These are phyloP conservation scores for Thozetella sp. DNA, from an alignment of 495 filamentous ascomycete genomes.

Conservation along the genomic window DNA sequence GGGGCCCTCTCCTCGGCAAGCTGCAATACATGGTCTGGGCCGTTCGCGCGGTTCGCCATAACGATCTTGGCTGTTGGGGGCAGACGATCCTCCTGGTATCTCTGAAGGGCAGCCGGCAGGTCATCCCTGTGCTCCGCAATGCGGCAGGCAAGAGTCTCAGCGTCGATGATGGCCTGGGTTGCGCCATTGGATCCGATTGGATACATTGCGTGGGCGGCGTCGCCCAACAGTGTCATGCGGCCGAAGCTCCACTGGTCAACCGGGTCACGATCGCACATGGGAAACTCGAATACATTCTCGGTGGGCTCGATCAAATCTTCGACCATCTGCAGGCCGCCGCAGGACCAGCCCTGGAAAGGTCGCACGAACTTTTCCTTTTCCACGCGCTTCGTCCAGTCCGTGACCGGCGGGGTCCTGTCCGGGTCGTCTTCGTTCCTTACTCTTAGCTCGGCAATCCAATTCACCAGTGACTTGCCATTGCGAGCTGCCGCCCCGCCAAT, in stretches of 20 bases:
- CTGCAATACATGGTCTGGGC: slow-evolving; percentile 14
- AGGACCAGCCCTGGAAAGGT: slow-evolving; percentile 9
- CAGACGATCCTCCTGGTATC: slow-evolving; percentile 10
- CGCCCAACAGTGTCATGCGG: slow-evolving; percentile 12
- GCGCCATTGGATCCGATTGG: slow-evolving; percentile 14
- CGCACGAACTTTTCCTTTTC: slow-evolving; percentile 13
- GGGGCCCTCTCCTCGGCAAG: slow-evolving; percentile 12
- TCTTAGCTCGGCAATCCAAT: slow-evolving; percentile 30
- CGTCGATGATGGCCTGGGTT: slow-evolving; percentile 16
- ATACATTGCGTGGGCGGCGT: slow-evolving; percentile 16
- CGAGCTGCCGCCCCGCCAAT: slow-evolving; percentile 20
- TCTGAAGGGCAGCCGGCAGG: slow-evolving; percentile 6
- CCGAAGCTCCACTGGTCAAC: slow-evolving; percentile 12
- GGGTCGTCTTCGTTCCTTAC: slow-evolving; percentile 26
- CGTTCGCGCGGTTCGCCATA: slow-evolving; percentile 15
- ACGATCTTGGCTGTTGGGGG: slow-evolving; percentile 11
- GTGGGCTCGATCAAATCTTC: slow-evolving; percentile 12
- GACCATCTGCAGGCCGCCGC: slow-evolving; percentile 11
- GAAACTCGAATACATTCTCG: slow-evolving; percentile 15
- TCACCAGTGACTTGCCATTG: slow-evolving; percentile 23
- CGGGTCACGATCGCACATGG: slow-evolving; percentile 15
- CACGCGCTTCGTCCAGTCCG: slow-evolving; percentile 18
- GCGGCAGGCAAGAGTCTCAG: slow-evolving; percentile 4
- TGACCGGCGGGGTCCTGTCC: slow-evolving; percentile 25
- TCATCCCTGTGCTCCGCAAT: slow-evolving; percentile 1